phyloP scores from a whole-genome alignment of 2,329 filamentous ascomycete species.

The Cyclaneusma minus region DNA sequence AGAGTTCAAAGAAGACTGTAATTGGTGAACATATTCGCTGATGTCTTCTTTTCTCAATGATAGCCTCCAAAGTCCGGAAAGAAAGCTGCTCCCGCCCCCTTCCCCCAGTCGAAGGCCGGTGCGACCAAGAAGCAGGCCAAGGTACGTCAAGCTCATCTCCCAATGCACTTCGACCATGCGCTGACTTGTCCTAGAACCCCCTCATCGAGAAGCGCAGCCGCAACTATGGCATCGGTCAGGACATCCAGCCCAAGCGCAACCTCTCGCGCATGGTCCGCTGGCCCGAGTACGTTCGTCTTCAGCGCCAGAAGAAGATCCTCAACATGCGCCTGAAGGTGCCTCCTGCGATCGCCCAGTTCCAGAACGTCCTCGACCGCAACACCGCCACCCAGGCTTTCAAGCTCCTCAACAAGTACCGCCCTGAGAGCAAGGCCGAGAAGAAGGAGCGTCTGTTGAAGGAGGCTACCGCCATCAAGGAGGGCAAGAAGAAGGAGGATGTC shows the following conservation, averaged over 20 bases:
- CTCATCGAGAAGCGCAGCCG: constrained; percentile 95
- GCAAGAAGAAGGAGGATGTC: constrained; percentile 99
- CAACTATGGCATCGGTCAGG: constrained; percentile 98
- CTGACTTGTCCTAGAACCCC: constrained; percentile 57
- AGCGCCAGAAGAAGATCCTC: constrained; percentile 76
- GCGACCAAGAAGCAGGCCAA: constrained; percentile 84
- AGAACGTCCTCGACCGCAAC: constrained; percentile 92
- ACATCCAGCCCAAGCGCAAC: constrained; percentile 94
- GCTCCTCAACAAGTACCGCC: constrained; percentile 99
- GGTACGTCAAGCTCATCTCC: constrained; percentile 49
- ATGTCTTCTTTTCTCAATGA: constrained; percentile 99
- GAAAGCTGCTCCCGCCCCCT: constrained; percentile 95
- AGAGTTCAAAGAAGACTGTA: constrained; percentile 81
- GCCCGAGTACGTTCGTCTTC: constrained; percentile 97
- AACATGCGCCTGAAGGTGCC: constrained; percentile 98
- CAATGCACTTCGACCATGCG: constrained; percentile 2
- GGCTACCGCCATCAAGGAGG: constrained; percentile 92
- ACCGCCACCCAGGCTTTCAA: constrained; percentile 95
- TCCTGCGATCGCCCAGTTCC: constrained; percentile 93
- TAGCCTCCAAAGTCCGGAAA: constrained; percentile 97
- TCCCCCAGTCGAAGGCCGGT: constrained; percentile 84
- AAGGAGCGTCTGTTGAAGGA: constrained; percentile 98
- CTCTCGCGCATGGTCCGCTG: constrained; percentile 97
- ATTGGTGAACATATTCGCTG: constrained; percentile 70
- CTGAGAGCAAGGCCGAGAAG: constrained; percentile 98